A percentile compares a stretch with the other conserved stretches of the same genome.
Conservation (phyloP, 2,329 filamentous ascomycete species). For the Tolypocladium inflatum region DNA sequence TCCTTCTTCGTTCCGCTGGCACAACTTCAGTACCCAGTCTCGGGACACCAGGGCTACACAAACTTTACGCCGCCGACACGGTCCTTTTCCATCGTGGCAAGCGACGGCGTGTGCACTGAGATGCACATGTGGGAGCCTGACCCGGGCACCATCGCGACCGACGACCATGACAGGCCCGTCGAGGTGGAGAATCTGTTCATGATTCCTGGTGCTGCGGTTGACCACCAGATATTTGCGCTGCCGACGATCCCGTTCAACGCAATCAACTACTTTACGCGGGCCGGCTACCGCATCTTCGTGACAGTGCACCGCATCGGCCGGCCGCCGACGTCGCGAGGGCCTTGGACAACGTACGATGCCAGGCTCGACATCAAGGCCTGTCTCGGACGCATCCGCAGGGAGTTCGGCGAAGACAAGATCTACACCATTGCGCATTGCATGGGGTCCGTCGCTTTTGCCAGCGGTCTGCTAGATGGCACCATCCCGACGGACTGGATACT, state of each 20-base stretch:
- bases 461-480: slow-evolving; percentile 52
- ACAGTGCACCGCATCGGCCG: slow-evolving; percentile 49
- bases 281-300: slow-evolving; percentile 51
- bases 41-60: slow-evolving; percentile 37
- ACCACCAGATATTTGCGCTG: slow-evolving; percentile 53
- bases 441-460: slow-evolving; percentile 48
- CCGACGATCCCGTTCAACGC: slow-evolving; percentile 55
- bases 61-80: slow-evolving; percentile 38
- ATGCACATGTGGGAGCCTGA: slow-evolving; percentile 50
- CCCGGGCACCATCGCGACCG: slow-evolving; percentile 21
- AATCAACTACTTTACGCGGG: slow-evolving; percentile 51
- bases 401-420: slow-evolving; percentile 26
- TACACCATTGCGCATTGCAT: slow-evolving; percentile 56
- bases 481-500: slow-evolving; percentile 47
- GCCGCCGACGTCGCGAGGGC: slow-evolving; percentile 36
- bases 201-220: slow-evolving; percentile 52
- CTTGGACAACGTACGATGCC: slow-evolving; percentile 51
- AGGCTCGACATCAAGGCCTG: slow-evolving; percentile 49
- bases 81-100: slow-evolving; percentile 36
- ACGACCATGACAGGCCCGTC: slow-evolving; percentile 2
- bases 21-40: slow-evolving; percentile 44
- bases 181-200: slow-evolving; percentile 42
- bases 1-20: slow-evolving; percentile 46
- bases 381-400: slow-evolving; percentile 39
- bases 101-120: slow-evolving; percentile 41